Evolutionary conservation across 306 rosid species (phyloP).

Genomic region (Ormosia semicastrata): DNA sequence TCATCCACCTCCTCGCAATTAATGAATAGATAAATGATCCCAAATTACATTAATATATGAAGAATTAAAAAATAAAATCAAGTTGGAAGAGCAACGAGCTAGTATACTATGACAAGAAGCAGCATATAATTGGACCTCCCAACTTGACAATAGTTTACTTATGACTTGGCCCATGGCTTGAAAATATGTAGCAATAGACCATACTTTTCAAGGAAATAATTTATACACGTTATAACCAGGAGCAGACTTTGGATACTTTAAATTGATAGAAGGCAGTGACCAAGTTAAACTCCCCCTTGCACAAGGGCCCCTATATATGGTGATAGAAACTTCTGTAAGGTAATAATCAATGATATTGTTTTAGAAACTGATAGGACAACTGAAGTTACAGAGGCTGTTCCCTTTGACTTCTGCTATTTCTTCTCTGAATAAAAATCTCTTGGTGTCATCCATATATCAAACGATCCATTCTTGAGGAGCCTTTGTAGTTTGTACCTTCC

Average conservation of each 20-base stretch:
- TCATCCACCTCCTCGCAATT: background rate
- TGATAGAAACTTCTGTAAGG: constrained; percentile 45
- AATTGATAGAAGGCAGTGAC: constrained; percentile 28
- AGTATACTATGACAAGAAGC: background rate
- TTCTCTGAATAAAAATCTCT: constrained; percentile 32
- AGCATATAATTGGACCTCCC: constrained; percentile 47
- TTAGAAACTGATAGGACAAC: constrained; percentile 29
- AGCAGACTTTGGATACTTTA: constrained; percentile 44
- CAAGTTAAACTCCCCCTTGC: constrained; percentile 24
- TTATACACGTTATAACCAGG: background rate
- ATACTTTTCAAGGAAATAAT: constrained; percentile 36
- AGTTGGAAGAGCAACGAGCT: background rate
- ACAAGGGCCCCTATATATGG: constrained; percentile 31
- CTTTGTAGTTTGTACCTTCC: background rate
- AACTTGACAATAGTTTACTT: constrained; percentile 26
- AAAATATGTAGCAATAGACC: constrained; percentile 29
- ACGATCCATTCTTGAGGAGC: constrained; percentile 17
- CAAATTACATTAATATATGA: background rate
- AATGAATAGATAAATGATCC: background rate
- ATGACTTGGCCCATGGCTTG: constrained; percentile 36
- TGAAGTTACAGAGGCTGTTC: constrained; percentile 44
- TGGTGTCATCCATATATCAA: background rate
- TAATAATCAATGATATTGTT: constrained; percentile 23
- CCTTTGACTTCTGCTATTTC: constrained; percentile 65
- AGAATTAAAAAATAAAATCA: background rate